Percentiles rank a stretch among this genome's conserved stretches.
phyloP scores from a whole-genome alignment of 768 basidiomycete species.

The Leccinum truebloodii region DNA sequence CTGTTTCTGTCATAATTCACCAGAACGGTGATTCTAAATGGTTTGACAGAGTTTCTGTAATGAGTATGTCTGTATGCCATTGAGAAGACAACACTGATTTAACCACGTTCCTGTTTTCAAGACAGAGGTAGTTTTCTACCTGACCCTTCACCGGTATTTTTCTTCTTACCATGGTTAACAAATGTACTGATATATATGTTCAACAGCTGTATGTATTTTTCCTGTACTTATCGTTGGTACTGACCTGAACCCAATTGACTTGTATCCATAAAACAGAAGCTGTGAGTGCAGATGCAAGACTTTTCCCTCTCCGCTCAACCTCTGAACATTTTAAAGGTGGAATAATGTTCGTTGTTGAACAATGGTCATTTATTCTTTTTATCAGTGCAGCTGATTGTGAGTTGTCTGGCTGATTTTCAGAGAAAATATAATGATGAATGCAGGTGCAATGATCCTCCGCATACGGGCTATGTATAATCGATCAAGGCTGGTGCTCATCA shows the following conservation, averaged over 20 bases:
- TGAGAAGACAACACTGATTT: background rate
- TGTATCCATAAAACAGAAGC: background rate
- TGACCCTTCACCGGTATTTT: background rate
- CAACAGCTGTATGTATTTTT: background rate
- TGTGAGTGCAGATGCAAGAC: background rate
- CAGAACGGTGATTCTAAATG: background rate
- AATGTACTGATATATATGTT: background rate
- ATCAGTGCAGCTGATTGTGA: background rate
- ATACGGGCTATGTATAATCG: background rate
- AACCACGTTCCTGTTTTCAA: background rate
- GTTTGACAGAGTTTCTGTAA: background rate
- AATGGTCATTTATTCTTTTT: background rate
- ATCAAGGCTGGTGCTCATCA: background rate
- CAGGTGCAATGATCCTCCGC: background rate
- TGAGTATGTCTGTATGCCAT: background rate
- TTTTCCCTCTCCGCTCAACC: background rate
- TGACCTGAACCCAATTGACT: background rate
- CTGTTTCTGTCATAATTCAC: background rate
- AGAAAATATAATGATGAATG: background rate
- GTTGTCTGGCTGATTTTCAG: background rate
- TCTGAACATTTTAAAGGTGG: background rate
- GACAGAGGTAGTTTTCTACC: background rate
- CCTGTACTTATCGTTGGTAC: background rate
- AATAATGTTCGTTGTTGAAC: background rate
- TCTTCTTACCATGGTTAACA: background rate